phyloP scores from a whole-genome alignment of 331 rosid genomes.

The Malus hybrid region DNA sequence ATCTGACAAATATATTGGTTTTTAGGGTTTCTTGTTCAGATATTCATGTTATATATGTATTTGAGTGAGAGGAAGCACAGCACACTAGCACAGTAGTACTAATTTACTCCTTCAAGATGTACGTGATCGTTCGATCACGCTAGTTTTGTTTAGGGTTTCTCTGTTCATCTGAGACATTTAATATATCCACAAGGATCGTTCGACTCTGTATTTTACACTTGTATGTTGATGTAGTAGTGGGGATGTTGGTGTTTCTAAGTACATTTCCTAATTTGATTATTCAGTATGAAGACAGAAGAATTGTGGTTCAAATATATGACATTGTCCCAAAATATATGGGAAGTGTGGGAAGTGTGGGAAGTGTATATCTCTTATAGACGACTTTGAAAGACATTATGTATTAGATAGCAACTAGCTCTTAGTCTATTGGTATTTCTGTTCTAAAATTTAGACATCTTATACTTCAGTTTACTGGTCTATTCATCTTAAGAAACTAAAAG shows the following conservation, averaged over 20 bases:
- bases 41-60: background rate
- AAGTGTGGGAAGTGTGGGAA: no score
- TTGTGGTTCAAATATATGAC: background rate
- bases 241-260: background rate
- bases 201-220: background rate
- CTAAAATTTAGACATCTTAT: no score
- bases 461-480: no score
- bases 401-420: no score
- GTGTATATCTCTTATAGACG: no score
- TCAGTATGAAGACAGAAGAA: background rate
- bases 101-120: background rate
- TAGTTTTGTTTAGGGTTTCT: background rate
- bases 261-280: background rate
- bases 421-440: no score
- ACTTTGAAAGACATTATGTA: no score
- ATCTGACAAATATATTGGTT: background rate
- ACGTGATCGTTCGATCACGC: background rate
- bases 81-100: background rate
- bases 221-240: background rate
- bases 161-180: background rate
- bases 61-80: background rate
- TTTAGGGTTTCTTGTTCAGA: background rate
- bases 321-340: background rate
- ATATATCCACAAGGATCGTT: background rate
- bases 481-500: no score